These are phyloP conservation scores for Xanthoconium stramineum DNA, from an alignment of 768 basidiomycete species.

Conservation along the genomic window DNA sequence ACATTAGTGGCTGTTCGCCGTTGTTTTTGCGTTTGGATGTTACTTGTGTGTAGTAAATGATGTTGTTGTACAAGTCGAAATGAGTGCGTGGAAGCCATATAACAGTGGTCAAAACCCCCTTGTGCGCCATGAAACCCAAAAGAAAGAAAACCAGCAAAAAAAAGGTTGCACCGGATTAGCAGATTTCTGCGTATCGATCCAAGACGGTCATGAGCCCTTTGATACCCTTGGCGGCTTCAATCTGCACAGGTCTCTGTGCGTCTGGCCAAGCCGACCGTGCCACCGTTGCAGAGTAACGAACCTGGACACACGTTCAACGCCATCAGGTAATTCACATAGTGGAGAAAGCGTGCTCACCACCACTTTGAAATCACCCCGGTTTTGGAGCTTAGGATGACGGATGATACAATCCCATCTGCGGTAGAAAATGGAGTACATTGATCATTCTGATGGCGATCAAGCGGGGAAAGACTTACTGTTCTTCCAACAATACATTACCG, in stretches of 20 bases:
- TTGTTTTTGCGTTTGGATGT: conserved; percentile 10
- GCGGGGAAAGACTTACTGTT: conserved; percentile 28
- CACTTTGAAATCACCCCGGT: conserved; percentile 34
- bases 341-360: conserved; percentile 21
- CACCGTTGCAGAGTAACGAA: conserved; percentile 35
- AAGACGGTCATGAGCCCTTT: conserved; percentile 37
- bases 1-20: conserved; percentile 20
- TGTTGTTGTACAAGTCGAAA: conserved; percentile 15
- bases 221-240: conserved; percentile 35
- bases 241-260: conserved; percentile 35
- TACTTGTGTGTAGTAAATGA: conserved; percentile 9
- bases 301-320: conserved; percentile 23
- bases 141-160: not conserved
- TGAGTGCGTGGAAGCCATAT: conserved; percentile 5
- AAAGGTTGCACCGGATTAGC: conserved; percentile 9
- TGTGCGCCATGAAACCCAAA: conserved; percentile 13
- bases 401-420: conserved; percentile 38
- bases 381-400: conserved; percentile 29
- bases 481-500: conserved; percentile 37
- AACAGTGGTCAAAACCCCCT: conserved; percentile 16
- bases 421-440: conserved; percentile 12
- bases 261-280: conserved; percentile 35
- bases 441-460: conserved; percentile 17
- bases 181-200: conserved; percentile 30
- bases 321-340: conserved; percentile 7